These are phyloP conservation scores for Trichoderma erinaceum DNA, from an alignment of 495 filamentous ascomycete species.

Conservation along the genomic window DNA sequence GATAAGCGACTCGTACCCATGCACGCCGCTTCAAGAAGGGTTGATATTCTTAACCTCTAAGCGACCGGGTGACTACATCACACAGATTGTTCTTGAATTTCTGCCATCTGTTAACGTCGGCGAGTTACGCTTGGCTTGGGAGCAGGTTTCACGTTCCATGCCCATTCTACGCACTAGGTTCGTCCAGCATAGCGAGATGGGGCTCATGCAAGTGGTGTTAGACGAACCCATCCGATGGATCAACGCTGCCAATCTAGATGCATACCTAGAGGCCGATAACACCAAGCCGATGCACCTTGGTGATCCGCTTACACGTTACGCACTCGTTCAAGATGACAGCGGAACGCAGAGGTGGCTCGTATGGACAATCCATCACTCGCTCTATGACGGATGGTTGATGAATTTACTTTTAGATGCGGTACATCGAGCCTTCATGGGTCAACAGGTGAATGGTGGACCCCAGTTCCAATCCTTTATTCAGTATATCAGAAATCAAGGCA, in stretches of 20 bases:
- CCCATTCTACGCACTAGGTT: slow-evolving; percentile 67
- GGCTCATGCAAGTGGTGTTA: slow-evolving; percentile 23
- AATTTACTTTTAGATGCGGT: slow-evolving; percentile 42
- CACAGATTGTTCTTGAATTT: slow-evolving; percentile 34
- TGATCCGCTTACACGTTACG: slow-evolving; percentile 20
- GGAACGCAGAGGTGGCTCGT: slow-evolving; percentile 34
- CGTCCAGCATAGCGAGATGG: slow-evolving; percentile 25
- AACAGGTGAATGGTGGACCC: background rate
- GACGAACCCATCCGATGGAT: background rate
- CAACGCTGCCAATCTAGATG: slow-evolving; percentile 18
- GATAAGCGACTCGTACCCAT: slow-evolving; percentile 57
- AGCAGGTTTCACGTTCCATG: slow-evolving; percentile 45
- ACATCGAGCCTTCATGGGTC: slow-evolving; percentile 24
- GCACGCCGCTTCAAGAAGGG: slow-evolving; percentile 50
- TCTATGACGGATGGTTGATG: slow-evolving; percentile 61
- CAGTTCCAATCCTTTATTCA: background rate
- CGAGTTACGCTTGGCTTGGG: slow-evolving; percentile 48
- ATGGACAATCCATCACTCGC: slow-evolving; percentile 56
- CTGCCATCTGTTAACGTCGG: slow-evolving; percentile 31
- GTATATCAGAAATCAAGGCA: background rate
- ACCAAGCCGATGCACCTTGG: slow-evolving; percentile 18
- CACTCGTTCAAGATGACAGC: slow-evolving; percentile 20
- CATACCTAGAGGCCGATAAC: slow-evolving; percentile 18
- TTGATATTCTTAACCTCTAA: slow-evolving; percentile 40
- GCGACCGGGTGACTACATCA: slow-evolving; percentile 35